Conservation (phyloP, 352 stramenopile genomes). For the Pythium insidiosum region DNA sequence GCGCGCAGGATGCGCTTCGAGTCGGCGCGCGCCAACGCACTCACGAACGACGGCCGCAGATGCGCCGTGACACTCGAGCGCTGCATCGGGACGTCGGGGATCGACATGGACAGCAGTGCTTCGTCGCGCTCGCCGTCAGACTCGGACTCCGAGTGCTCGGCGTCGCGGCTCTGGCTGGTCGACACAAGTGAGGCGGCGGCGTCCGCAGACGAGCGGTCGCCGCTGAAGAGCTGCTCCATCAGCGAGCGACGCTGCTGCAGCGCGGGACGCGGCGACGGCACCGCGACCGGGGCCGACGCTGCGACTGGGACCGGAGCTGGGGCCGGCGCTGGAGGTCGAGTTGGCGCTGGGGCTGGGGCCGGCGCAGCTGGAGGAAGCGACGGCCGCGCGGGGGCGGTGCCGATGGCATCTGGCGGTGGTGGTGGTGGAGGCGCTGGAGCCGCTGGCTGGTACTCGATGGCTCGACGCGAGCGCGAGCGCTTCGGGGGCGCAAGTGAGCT, state of each 20-base stretch:
- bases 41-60: slow-evolving; percentile 17
- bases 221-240: slow-evolving; percentile 1
- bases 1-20: no score
- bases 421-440: no score
- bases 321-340: not conserved
- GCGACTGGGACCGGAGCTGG: not conserved
- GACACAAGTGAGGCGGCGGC: no score
- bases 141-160: slow-evolving; percentile 1
- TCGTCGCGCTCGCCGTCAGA: not conserved
- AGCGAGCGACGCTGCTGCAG: slow-evolving; percentile 9
- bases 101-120: slow-evolving; percentile 9
- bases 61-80: slow-evolving; percentile 10
- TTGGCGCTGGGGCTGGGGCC: no score
- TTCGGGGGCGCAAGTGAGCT: no score
- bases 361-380: no score
- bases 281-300: not conserved
- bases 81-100: slow-evolving; percentile 13
- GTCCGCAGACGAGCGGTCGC: not conserved
- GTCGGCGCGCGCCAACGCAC: not conserved
- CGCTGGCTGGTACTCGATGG: no score
- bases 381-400: no score
- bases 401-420: no score
- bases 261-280: not conserved
- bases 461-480: no score
- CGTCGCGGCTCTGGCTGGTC: not conserved